phyloP scores from a whole-genome alignment of 2,329 filamentous ascomycete genomes.

The Cercospora zeina region DNA sequence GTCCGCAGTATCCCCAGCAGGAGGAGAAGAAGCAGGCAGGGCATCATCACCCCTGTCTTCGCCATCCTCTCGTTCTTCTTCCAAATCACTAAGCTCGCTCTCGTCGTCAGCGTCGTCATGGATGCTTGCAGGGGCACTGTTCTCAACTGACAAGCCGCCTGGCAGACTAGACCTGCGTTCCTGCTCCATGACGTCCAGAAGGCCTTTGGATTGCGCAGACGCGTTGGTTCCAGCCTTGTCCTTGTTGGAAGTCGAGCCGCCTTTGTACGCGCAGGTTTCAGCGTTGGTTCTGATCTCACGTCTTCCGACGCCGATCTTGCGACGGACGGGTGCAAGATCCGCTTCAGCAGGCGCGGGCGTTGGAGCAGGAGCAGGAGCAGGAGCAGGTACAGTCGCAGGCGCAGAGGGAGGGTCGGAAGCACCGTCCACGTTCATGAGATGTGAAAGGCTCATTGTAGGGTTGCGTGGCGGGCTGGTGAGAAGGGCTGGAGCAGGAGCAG shows the following conservation, averaged over 20 bases:
- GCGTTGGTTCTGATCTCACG: conserved; percentile 61
- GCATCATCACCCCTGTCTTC: neutral
- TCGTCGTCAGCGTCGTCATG: conserved; percentile 58
- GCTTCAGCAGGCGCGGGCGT: conserved; percentile 13
- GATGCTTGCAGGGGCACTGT: conserved; percentile 58
- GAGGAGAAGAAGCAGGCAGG: neutral
- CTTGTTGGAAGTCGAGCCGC: conserved; percentile 14
- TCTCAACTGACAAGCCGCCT: conserved; percentile 44
- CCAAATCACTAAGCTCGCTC: conserved; percentile 56
- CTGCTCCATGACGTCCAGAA: conserved; percentile 34
- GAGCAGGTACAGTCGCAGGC: conserved; percentile 3
- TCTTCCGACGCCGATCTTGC: conserved; percentile 60
- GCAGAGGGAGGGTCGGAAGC: conserved; percentile 24
- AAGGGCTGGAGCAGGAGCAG: neutral
- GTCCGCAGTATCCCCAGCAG: conserved; percentile 22
- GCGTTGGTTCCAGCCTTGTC: conserved; percentile 18
- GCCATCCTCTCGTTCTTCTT: conserved; percentile 38
- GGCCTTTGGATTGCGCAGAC: conserved; percentile 23
- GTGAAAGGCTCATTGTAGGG: conserved; percentile 38
- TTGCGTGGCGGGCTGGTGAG: conserved; percentile 32
- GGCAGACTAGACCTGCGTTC: conserved; percentile 21
- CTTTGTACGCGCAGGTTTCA: conserved; percentile 54
- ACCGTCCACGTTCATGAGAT: conserved; percentile 42
- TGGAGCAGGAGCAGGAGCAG: conserved; percentile 18
- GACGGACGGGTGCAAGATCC: conserved; percentile 34